Conservation (phyloP, 2,329 filamentous ascomycete species). For the Arthrobotrys iridis region DNA sequence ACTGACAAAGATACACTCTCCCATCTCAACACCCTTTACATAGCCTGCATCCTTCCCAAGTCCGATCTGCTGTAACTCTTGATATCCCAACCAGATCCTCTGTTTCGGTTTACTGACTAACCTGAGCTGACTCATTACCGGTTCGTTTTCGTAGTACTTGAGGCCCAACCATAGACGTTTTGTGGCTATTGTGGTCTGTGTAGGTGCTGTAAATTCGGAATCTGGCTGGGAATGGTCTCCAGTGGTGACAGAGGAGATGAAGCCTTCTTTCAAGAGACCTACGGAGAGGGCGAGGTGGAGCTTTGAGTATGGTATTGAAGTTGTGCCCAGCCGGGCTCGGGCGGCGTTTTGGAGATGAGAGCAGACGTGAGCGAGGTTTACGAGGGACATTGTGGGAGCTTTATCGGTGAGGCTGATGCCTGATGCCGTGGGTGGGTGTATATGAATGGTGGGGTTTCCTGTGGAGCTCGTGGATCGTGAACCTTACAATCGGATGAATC, state of each 20-base stretch:
- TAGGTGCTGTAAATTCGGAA: slow-evolving; percentile 70
- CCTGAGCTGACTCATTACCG: slow-evolving; percentile 75
- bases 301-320: slow-evolving; percentile 81
- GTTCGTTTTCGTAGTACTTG: slow-evolving; percentile 87
- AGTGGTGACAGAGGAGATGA: slow-evolving; percentile 81
- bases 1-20: slow-evolving; percentile 82
- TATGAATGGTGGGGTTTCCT: not conserved
- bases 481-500: not conserved
- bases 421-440: not conserved
- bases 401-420: not conserved
- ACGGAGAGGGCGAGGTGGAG: slow-evolving; percentile 80
- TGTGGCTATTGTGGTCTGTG: slow-evolving; percentile 75
- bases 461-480: not conserved
- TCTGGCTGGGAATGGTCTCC: slow-evolving; percentile 67
- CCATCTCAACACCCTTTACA: slow-evolving; percentile 78
- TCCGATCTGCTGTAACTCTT: slow-evolving; percentile 72
- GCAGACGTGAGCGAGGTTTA: slow-evolving; percentile 80
- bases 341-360: slow-evolving; percentile 91
- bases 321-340: slow-evolving; percentile 82
- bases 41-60: slow-evolving; percentile 74
- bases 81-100: slow-evolving; percentile 72
- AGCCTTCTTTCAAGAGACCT: slow-evolving; percentile 82
- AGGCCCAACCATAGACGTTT: slow-evolving; percentile 86
- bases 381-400: slow-evolving; percentile 75
- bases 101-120: slow-evolving; percentile 79